Evolutionary conservation across 495 filamentous ascomycete species (phyloP), one percentile per base, ranked within the genome.

Genomic region (Margaritispora aquatica): DNA sequence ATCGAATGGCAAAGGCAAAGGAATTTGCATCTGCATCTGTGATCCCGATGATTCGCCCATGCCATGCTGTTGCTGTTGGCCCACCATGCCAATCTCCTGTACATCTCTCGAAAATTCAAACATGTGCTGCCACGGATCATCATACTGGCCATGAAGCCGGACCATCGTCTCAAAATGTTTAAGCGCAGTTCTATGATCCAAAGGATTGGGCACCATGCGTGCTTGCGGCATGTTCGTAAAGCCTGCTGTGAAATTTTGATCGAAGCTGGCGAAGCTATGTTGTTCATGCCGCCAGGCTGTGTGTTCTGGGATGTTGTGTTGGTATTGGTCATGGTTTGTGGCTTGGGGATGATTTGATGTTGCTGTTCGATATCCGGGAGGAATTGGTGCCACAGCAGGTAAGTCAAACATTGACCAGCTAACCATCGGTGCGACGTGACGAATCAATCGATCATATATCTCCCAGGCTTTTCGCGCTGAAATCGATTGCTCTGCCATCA

Each of bases 381-480:
- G 64, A 1, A 63, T 31, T 15, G 60, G 58, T 0, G 58, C 64
- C 36, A 41, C 8, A 1, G 46, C 59, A 0, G 64, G 60, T 8
- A 66, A 17, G 27, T 63, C 61, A 24, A 48, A 63, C 22, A 60
- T 56, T n/a, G 26, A 26, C 51, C 58, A 59, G 4, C 41, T 31
- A 26, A 72, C 69, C 46, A 66, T 68, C 1, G 77, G 76, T 1
- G 74, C 75, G 0, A 78, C 71, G n/a, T 71, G 74, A 19, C 70
- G 69, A 5, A 82, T 64, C 41, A 80, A 71, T 21, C 72, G 69
- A 54, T 80, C 75, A 56, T 80, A 83, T n/a, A 86, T 72, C 22
- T 79, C 73, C 69, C 75, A 82, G 41, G 80, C 80, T 61, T 76
- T 71, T 54, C 77, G 69, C 1, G 81, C 78, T 3, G 74, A 69